Conservation (phyloP, 257 asterid species). For the Schizonepeta tenuifolia region DNA sequence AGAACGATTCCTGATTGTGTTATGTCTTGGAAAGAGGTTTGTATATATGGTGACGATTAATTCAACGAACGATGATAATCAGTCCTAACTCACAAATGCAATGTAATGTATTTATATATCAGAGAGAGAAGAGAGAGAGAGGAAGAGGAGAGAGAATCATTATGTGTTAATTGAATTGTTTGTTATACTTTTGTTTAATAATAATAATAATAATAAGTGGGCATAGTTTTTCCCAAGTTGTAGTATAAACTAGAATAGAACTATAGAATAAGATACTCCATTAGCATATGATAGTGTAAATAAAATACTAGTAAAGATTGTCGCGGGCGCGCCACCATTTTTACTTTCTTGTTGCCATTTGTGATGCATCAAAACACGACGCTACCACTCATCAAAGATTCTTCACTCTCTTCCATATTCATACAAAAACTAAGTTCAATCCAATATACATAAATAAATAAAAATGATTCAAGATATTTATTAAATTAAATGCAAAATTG, state of each 20-base stretch:
- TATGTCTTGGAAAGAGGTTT: constrained; percentile 26
- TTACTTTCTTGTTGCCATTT: not conserved
- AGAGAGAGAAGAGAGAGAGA: not conserved
- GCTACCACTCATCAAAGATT: constrained; percentile 22
- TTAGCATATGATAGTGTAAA: too few species aligned
- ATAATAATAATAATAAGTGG: too few species aligned
- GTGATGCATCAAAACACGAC: constrained; percentile 24
- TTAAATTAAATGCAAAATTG: not conserved
- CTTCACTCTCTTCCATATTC: constrained; percentile 1
- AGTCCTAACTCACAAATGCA: constrained; percentile 7
- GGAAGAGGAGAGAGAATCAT: constrained; percentile 16
- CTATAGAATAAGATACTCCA: too few species aligned
- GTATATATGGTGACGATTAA: constrained; percentile 31
- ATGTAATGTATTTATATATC: not conserved
- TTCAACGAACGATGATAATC: constrained; percentile 30
- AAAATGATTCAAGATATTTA: not conserved
- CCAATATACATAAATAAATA: too few species aligned
- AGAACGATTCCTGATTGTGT: constrained; percentile 10
- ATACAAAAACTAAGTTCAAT: not conserved
- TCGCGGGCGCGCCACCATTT: constrained; percentile 28
- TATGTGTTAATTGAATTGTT: not conserved
- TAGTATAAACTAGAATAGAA: not conserved
- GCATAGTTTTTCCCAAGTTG: constrained; percentile 28
- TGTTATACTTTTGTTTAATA: constrained; percentile 8
- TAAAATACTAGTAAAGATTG: constrained; percentile 5